Base-by-base conservation (phyloP, 148 eudicot genomes). In the Dianthus caryophyllus region DNA sequence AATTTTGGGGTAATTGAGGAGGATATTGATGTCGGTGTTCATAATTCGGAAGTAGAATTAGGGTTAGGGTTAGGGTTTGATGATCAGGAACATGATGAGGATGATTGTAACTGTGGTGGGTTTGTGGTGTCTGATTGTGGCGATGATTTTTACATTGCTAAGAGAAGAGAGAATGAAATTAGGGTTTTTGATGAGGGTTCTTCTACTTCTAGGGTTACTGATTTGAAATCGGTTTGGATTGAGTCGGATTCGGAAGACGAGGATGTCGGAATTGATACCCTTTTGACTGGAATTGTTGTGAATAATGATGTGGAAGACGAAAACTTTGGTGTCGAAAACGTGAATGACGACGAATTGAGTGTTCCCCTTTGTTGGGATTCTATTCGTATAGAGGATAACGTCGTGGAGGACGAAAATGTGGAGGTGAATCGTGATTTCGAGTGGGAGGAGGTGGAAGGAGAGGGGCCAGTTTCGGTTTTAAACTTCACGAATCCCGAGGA, bases 401-500 rank as follows among this genome's bases (percentile, higher is more conserved):
- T 2, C 38, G 38, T 2, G 38, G 65, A 70, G 64, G 84, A 79
- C 17, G 81, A 81, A 30, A 57, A 70, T 12, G 70, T 53, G 29
- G 80, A 76, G 16, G 71, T 5, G 12, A 69, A 62, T 71, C 78
- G 61, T 31, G 88, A 87, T 59, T 84, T 82, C 20, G 91, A 87
- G 65, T 87, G 91, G 91, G 91, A 87, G 73, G 91, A 87, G 69
- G 80, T 87, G 53, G 81, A 78, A 75, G 79, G 64, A 31, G 65
- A 82, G 16, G 80, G 48, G 13, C 68, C 79, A 2, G 39, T 76
- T 14, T 72, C 79, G 0, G 62, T 80, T 70, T 57, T 62, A 43
- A 76, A 78, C 15, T 58, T 65, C 22, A 61, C 72, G 12, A 75
- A 60, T 7, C 48, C 60, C 0, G 79, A 65, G 29, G 86, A 82